Evolutionary conservation across 2,329 filamentous ascomycete species (phyloP).

Genomic region (Fusarium kyushuense): DNA sequence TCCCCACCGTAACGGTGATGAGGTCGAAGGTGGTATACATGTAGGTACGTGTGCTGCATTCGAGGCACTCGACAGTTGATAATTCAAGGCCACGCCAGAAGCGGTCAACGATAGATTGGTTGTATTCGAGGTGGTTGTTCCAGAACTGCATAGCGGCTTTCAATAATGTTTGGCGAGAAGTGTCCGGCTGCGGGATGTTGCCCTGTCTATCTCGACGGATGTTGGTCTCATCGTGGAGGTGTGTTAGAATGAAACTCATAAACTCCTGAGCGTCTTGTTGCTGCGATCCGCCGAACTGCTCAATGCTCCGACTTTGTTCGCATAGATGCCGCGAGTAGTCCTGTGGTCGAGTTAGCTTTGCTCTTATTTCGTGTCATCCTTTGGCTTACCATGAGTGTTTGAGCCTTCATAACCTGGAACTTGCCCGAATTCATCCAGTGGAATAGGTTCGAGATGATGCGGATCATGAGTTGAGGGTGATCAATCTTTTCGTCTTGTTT

Average conservation of each 20-base stretch:
- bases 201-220: slow-evolving; percentile 59
- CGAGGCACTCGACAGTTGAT: slow-evolving; percentile 76
- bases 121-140: slow-evolving; percentile 75
- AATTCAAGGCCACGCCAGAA: slow-evolving; percentile 84
- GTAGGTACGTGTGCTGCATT: slow-evolving; percentile 63
- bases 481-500: slow-evolving; percentile 68
- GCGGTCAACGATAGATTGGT: slow-evolving; percentile 80
- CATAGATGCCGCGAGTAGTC: slow-evolving; percentile 65
- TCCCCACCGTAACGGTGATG: slow-evolving; percentile 59
- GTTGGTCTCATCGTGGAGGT: slow-evolving; percentile 89
- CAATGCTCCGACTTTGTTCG: slow-evolving; percentile 45
- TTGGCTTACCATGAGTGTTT: slow-evolving; percentile 67
- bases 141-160: slow-evolving; percentile 80
- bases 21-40: slow-evolving; percentile 66
- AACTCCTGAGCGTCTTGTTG: slow-evolving; percentile 97
- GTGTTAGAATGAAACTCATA: slow-evolving; percentile 82
- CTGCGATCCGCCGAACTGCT: slow-evolving; percentile 74
- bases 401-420: slow-evolving; percentile 64
- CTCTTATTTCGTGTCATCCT: slow-evolving; percentile 22
- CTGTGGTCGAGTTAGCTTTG: slow-evolving; percentile 51
- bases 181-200: slow-evolving; percentile 50
- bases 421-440: slow-evolving; percentile 67
- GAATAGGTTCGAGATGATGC: slow-evolving; percentile 70
- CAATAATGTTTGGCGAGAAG: slow-evolving; percentile 52
- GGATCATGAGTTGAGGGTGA: slow-evolving; percentile 69